Base-by-base conservation (phyloP, 2,329 filamentous ascomycete species). In the Leptosphaerulina australis region DNA sequence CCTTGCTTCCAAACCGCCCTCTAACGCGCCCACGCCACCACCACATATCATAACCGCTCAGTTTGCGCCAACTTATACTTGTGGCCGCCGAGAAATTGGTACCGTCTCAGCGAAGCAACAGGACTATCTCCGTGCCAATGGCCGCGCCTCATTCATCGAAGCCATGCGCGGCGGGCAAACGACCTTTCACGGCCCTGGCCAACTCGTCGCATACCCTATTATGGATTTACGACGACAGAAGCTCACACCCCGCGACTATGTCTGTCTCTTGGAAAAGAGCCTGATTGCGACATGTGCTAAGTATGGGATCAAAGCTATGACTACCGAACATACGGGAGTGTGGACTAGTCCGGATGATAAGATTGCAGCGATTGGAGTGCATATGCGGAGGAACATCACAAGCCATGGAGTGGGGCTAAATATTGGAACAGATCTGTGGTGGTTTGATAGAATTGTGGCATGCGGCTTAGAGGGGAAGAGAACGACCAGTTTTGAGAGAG, bases 151-250 rank as follows among this genome's bases (percentile, higher is more conserved):
- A n/a, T 84, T 94, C 62, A 74, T 83, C 33, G 81, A 86, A 63
- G 88, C 90, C 11, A 82, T 85, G n/a, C 86, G 94, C 45, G 94
- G 94, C 54, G 94, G 94, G 0, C 85, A 96, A 59, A 92, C 90
- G 0, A 97, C 94, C 2, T 97, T 96, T 76, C 94, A 99, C 70
- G 94, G 93, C 0, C 94, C 93, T 0, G 93, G 93, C 0, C 94
- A 99, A 71, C 76, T 96, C 38, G 89, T 97, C 26, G 84, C 92
- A n/a, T 99, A 96, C 78, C 91, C 93, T 3, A 84, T 97, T 40
- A 71, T 96, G n/a, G 91, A 96, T 71, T 81, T 97, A 48, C 84
- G 83, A 45, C 79, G 82, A 9, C 82, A 91, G 58, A 75, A 76
- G 0, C 77, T 94, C 15, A 86, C 83, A 4, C 87, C 94, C 10